These are phyloP conservation scores for Lasiodiplodia citricola DNA, from an alignment of 2,329 filamentous ascomycete genomes.

Conservation along the genomic window DNA sequence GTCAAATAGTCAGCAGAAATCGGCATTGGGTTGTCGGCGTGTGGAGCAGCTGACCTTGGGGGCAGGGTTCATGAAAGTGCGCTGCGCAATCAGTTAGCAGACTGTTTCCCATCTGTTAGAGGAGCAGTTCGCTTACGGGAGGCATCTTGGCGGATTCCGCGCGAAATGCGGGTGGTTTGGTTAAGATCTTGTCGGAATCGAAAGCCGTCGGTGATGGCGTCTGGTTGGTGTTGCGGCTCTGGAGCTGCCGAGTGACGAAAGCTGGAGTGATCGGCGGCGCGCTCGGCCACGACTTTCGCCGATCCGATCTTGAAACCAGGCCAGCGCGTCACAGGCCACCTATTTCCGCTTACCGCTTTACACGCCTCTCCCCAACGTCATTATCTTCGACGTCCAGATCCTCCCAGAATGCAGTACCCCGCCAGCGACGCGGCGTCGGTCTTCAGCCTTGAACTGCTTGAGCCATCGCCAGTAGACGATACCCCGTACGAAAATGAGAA, in stretches of 20 bases:
- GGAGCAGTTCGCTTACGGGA: slow-evolving; percentile 52
- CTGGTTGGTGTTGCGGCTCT: slow-evolving; percentile 22
- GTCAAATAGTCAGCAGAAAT: slow-evolving; percentile 28
- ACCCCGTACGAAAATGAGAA: slow-evolving; percentile 55
- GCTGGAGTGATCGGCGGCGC: not conserved
- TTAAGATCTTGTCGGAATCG: not conserved
- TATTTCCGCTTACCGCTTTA: slow-evolving; percentile 30
- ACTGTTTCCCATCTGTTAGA: not conserved
- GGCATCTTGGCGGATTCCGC: slow-evolving; percentile 52
- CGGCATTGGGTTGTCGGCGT: not conserved
- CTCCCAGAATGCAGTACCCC: slow-evolving; percentile 31
- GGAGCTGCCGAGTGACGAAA: not conserved
- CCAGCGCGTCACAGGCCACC: slow-evolving; percentile 31
- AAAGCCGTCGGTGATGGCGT: not conserved
- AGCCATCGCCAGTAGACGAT: slow-evolving; percentile 79
- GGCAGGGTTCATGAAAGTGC: slow-evolving; percentile 54
- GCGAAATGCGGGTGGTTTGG: not conserved
- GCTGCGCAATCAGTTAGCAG: slow-evolving; percentile 37
- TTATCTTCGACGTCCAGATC: slow-evolving; percentile 25
- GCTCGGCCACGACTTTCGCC: slow-evolving; percentile 27
- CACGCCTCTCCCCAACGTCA: slow-evolving; percentile 25
- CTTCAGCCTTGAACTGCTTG: slow-evolving; percentile 75
- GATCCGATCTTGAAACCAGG: slow-evolving; percentile 31
- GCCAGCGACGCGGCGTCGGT: slow-evolving; percentile 55
- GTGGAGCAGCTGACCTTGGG: slow-evolving; percentile 45